These are phyloP conservation scores for Botrytis byssoidea DNA, from an alignment of 2,329 filamentous ascomycete species.

Conservation along the genomic window DNA sequence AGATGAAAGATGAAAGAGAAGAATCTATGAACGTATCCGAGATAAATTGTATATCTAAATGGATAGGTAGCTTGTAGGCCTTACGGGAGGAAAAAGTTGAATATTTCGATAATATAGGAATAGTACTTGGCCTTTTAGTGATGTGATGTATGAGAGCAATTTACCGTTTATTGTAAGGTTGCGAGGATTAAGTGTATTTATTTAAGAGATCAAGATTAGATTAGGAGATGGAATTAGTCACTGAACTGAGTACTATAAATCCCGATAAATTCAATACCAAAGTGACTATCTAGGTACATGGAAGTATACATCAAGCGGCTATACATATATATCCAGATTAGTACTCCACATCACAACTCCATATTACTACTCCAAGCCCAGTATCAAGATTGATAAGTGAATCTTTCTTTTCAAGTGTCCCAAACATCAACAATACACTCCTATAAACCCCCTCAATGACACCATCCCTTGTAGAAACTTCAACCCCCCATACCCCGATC, in stretches of 20 bases:
- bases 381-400: background rate
- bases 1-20: no score
- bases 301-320: background rate
- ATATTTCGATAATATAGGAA: no score
- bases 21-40: no score
- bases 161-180: rapidly evolving
- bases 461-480: background rate
- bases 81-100: no score
- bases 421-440: background rate
- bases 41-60: no score
- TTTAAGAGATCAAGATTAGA: no score
- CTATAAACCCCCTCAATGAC: rapidly evolving
- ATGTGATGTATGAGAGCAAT: no score
- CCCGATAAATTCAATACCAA: background rate
- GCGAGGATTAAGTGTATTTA: no score
- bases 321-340: background rate
- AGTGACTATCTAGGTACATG: background rate
- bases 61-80: no score
- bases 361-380: background rate
- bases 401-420: background rate
- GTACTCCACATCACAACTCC: background rate
- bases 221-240: no score
- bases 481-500: background rate
- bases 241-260: background rate
- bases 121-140: no score